phyloP scores from a whole-genome alignment of 768 basidiomycete species.

The Agrocybe chaxingu region DNA sequence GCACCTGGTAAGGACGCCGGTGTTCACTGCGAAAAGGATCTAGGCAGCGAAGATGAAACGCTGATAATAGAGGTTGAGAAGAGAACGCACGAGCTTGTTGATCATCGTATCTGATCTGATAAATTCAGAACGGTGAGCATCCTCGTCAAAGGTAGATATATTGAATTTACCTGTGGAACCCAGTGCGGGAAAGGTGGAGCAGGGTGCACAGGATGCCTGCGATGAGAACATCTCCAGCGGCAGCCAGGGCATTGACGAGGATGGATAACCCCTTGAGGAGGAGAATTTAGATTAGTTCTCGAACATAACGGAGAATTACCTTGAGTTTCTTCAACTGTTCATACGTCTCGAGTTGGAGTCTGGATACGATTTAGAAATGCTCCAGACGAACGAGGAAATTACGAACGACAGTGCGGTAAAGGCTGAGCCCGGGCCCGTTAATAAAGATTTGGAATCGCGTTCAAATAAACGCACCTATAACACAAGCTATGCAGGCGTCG shows the following conservation, averaged over 20 bases:
- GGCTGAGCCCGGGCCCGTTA: constrained; percentile 18
- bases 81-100: constrained; percentile 33
- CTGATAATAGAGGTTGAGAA: neutral
- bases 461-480: constrained; percentile 12
- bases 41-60: constrained; percentile 9
- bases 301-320: constrained; percentile 10
- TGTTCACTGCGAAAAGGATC: constrained; percentile 44
- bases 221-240: constrained; percentile 43
- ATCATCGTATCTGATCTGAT: constrained; percentile 44
- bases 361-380: constrained; percentile 6
- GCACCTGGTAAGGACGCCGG: constrained; percentile 37
- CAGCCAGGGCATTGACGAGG: constrained; percentile 38
- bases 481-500: constrained; percentile 11
- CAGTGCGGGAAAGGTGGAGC: constrained; percentile 40
- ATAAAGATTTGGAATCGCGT: neutral
- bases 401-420: constrained; percentile 35
- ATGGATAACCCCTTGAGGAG: constrained; percentile 37
- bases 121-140: neutral
- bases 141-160: neutral
- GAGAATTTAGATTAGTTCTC: neutral
- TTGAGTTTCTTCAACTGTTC: constrained; percentile 31
- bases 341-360: constrained; percentile 31
- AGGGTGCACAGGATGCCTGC: constrained; percentile 35
- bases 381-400: neutral
- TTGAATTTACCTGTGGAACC: constrained; percentile 35